Evolutionary conservation across 176 grass and related monocot species (phyloP), one percentile per base, ranked within the genome.

Genomic region (Paspalum vaginatum): DNA sequence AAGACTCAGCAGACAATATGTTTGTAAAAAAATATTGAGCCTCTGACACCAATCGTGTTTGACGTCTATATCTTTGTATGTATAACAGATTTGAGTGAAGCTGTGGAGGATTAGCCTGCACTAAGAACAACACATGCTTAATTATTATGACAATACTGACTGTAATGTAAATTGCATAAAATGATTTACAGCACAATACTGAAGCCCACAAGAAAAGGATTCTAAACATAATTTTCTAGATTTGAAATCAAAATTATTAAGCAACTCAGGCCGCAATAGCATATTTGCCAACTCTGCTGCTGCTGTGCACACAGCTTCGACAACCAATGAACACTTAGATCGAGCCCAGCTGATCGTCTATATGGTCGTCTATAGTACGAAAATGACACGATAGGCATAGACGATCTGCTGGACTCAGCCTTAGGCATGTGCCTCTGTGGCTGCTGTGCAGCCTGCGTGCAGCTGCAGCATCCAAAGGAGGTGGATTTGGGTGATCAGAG

Each of bases 21-120:
- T 99, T 99, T 32, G 96, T 99, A 75, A 99, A 99, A 60, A 89
- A 99, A 71, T 99, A 99, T 83, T 94, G 90, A 51, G 92, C 87
- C 84, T 99, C 96, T 71, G 92, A 87, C 37, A 99, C 81, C 38
- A 99, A 73, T 85, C 92, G 84, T 74, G 90, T 88, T 81, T 92
- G 84, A 4, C 88, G 79, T 68, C 96, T 95, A 70, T 95, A 95
- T 61, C 92, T 58, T 81, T 95, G 92, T 91, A 99, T 99, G 62
- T 93, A 99, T 68, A 95, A 74, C 12, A 99, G 88, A 79, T 98
- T 98, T 66, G 96, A 98, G 81, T 98, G 90, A 52, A 98, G 87
- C 51, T 95, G 92, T 32, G 92, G 92, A 86, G 96, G 96, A 82
- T 99, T 99, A 60, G 92, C 92, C 96, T 99, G 96, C 88, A 84